Base-by-base conservation (phyloP, 2,329 filamentous ascomycete genomes). In the Fusarium verticillioides region DNA sequence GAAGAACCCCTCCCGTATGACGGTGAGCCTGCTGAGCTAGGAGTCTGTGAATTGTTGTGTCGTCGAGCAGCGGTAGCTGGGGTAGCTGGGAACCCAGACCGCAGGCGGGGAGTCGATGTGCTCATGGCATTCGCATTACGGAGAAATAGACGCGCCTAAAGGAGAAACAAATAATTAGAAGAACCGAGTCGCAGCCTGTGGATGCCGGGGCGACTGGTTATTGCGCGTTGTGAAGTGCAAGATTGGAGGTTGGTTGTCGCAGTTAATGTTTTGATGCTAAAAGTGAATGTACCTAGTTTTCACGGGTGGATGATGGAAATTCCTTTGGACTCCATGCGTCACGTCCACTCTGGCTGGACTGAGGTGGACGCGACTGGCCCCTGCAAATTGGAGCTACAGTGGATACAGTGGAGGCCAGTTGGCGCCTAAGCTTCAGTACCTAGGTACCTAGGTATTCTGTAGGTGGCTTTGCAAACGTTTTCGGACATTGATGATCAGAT, bases 41-140 rank as follows among this genome's bases (percentile, higher is more conserved):
- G 81, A 39, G 82, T 82, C 52, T 82, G 77, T 66, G 79, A 78
- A 36, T 77, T 58, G 30, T 77, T 76, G 53, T 78, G 76, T 76
- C 81, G 79, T 79, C 79, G 79, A 79, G 82, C 83, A 72, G 81
- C 79, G 76, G 85, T 85, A 77, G 86, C 87, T 79, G 93, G 94
- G 77, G 93, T 95, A 79, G 90, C 87, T 81, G 94, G 94, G 81
- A 92, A 96, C 80, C 92, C 93, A 87, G 93, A 94, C 85, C 92
- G 90, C 85, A 94, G 87, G 85, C 91, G 92, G 84, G 92, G 94
- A 86, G 93, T 96, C 83, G 87, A 66, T 61, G 60, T 89, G 89
- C 90, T 94, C 94, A 96, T 96, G 84, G 90, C 90, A 92, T 92
- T 96, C 84, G 90, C 91, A 92, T 92, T 83, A 84, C 85, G 85